Evolutionary conservation across 1,284 basidiomycete genomes (phyloP), one percentile per base, ranked within the genome.

Genomic region (Xanthoconium separans): DNA sequence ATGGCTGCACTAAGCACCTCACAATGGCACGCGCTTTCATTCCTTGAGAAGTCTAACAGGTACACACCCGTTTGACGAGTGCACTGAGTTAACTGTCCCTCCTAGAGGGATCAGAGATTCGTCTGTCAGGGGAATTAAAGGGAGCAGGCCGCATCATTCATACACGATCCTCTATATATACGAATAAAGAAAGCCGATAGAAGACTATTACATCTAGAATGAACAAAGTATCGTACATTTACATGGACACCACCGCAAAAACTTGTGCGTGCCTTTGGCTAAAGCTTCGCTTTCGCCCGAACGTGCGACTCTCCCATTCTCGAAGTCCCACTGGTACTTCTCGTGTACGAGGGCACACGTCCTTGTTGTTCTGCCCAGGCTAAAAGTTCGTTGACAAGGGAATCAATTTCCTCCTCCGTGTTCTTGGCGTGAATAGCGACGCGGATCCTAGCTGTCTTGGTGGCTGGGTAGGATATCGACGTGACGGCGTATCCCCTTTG

Each of bases 381-480:
- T 27, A 64, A 0, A 15, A 63, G 44, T 16, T 57, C 45, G 20
- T 44, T 6, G 29, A 53, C 9, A 20, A 63, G 53, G 1, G 51
- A 18, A 31, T 63, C 51, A 13, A 63, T 60, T 22, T 64, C 54
- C 39, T 18, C 18, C 33, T 62, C 54, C 13, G 60, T 64, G 37
- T 64, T 66, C 3, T 43, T 13, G 10, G 61, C 61, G 9, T 63
- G 62, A 2, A 66, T 47, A n/a, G 30, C 49, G 34, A 66, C 30
- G n/a, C 62, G 64, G 3, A 63, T 58, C 16, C 59, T 31, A 1
- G 64, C 53, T 22, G 27, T 37, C 16, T 22, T 56, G 2, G 59
- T 53, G 10, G 51, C 18, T 1, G 62, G 64, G 24, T 45, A 55
- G 9, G 56, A 60, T 3, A 64, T 36, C 6, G 60, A n/a, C 1